Percentiles rank a stretch among this genome's conserved stretches.
phyloP scores from a whole-genome alignment of 176 grass and related monocot species.

The Melocanna baccifera region DNA sequence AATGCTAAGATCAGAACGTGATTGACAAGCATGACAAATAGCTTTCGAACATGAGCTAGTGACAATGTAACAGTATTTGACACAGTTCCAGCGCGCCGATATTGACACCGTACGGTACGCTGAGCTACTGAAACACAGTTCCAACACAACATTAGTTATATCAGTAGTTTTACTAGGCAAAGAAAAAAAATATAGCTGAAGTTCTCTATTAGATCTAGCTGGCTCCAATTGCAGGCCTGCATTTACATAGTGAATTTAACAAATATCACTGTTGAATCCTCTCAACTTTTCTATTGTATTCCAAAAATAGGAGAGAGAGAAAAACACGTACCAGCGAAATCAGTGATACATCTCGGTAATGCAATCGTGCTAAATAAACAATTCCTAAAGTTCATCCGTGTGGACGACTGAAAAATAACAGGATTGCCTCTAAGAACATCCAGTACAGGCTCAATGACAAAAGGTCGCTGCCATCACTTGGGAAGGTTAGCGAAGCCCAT shows the following conservation, averaged over 20 bases:
- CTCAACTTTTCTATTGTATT: conserved; percentile 17
- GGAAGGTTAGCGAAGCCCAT: conserved; percentile 1
- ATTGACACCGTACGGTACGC: too few species aligned
- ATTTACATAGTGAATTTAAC: background rate
- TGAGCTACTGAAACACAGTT: background rate
- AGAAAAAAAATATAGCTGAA: background rate
- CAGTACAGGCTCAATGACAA: conserved; percentile 34
- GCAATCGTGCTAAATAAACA: conserved; percentile 38
- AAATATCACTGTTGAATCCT: conserved; percentile 5
- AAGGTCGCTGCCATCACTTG: conserved; percentile 34
- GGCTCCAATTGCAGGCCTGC: background rate
- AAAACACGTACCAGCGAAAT: background rate
- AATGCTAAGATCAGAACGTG: background rate
- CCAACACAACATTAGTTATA: background rate
- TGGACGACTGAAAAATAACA: conserved; percentile 32
- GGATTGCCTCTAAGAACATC: conserved; percentile 20
- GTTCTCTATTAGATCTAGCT: background rate
- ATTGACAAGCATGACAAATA: background rate
- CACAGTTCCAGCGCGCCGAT: background rate
- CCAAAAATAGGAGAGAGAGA: background rate
- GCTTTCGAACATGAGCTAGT: background rate
- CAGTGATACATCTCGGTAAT: conserved; percentile 22
- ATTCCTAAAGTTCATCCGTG: conserved; percentile 26
- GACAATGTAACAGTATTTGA: background rate
- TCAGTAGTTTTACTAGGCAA: background rate